Evolutionary conservation across 108 stramenopile genomes (phyloP).

Genomic region (Asterionellopsis glacialis): DNA sequence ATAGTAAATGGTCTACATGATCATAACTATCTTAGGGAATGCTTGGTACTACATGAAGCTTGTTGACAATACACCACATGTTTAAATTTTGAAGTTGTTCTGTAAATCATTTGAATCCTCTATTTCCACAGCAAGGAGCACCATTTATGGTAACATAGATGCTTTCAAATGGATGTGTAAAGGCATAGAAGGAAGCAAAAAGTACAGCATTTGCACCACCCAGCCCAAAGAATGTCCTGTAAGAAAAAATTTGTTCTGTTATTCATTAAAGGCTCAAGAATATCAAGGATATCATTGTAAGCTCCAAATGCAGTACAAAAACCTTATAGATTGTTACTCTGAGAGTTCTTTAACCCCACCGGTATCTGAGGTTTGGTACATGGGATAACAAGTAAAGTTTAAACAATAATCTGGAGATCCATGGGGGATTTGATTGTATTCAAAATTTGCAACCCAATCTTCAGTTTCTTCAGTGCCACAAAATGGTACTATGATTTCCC

Average conservation of each 20-base stretch:
- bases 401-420: not conserved
- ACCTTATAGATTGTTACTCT: not conserved
- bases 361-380: not conserved
- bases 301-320: not conserved
- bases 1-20: conserved; percentile 13
- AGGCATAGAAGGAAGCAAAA: conserved; percentile 14
- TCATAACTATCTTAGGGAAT: conserved; percentile 8
- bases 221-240: conserved; percentile 6
- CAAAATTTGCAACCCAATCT: conserved; percentile 5
- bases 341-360: not conserved
- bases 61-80: conserved; percentile 9
- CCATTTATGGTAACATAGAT: conserved; percentile 1
- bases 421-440: not conserved
- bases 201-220: conserved; percentile 12
- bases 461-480: conserved; percentile 6
- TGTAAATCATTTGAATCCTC: not conserved
- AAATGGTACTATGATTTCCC: conserved; percentile 6
- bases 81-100: conserved; percentile 6
- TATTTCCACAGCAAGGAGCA: conserved; percentile 7
- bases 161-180: not conserved
- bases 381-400: not conserved
- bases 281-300: not conserved
- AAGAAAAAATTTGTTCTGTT: not conserved
- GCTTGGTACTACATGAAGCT: conserved; percentile 3
- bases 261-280: not conserved